phyloP scores from a whole-genome alignment of 1,284 basidiomycete species.

The Melampsora americana region DNA sequence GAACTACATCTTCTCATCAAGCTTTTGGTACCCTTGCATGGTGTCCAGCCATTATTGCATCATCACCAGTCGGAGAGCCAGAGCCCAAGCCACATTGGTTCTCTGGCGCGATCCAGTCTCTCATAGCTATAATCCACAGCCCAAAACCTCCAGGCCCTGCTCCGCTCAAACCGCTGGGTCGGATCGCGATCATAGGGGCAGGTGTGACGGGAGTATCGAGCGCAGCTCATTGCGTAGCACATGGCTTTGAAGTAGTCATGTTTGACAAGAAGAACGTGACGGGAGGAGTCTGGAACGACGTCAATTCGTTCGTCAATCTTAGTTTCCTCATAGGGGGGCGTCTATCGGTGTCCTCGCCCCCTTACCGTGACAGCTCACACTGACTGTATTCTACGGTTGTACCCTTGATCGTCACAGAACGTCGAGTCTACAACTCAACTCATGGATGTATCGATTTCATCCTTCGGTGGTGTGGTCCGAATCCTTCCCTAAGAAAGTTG shows the following conservation, averaged over 20 bases:
- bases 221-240: constrained; percentile 34
- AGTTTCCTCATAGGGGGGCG: background rate
- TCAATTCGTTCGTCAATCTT: constrained; percentile 17
- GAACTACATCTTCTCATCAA: background rate
- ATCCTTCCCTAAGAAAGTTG: constrained; percentile 32
- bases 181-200: constrained; percentile 41
- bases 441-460: constrained; percentile 42
- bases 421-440: constrained; percentile 38
- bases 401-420: constrained; percentile 13
- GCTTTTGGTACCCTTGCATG: background rate
- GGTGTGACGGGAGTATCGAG: constrained; percentile 41
- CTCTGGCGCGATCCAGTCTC: background rate
- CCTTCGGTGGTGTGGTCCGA: constrained; percentile 40
- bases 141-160: background rate
- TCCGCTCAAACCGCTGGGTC: constrained; percentile 14
- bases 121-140: background rate
- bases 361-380: background rate
- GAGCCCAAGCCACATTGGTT: background rate
- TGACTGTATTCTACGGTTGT: background rate
- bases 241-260: constrained; percentile 39
- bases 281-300: constrained; percentile 40
- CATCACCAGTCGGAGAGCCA: background rate
- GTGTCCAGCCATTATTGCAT: background rate
- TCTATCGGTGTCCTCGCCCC: background rate
- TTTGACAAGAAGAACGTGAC: constrained; percentile 28